A percentile compares a stretch with the other conserved stretches of the same genome.
phyloP scores from a whole-genome alignment of 805 yeast genomes.

The Candida odintsovae region DNA sequence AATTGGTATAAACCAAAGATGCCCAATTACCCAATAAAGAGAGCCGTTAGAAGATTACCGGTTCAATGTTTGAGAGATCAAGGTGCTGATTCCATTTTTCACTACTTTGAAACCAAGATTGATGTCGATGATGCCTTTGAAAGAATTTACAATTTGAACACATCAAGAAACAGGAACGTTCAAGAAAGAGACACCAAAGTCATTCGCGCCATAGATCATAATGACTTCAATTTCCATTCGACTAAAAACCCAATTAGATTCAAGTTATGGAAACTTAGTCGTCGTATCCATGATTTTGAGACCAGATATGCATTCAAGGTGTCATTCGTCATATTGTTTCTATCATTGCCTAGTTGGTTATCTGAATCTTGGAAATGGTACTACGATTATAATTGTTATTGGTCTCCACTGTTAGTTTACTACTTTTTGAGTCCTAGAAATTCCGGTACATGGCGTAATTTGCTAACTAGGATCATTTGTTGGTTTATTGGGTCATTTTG shows the following conservation, averaged over 20 bases:
- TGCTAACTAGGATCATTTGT: conserved; percentile 27
- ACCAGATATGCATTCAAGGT: conserved; percentile 40
- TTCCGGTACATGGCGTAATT: conserved; percentile 30
- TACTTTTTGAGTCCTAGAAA: conserved; percentile 36
- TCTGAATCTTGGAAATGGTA: conserved; percentile 36
- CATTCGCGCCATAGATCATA: conserved; percentile 35
- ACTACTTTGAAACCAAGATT: conserved; percentile 35
- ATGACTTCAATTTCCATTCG: conserved; percentile 36
- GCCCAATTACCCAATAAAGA: conserved; percentile 34
- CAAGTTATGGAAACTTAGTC: conserved; percentile 33
- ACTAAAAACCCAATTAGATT: conserved; percentile 30
- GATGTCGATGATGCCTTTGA: conserved; percentile 44
- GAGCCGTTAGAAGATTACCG: conserved; percentile 38
- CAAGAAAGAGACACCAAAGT: conserved; percentile 5
- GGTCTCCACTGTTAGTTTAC: conserved; percentile 34
- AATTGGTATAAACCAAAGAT: conserved; percentile 6
- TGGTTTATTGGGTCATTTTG: conserved; percentile 39
- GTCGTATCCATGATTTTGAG: conserved; percentile 30
- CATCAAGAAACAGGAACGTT: conserved; percentile 29
- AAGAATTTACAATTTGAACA: conserved; percentile 37
- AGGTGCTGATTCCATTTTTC: conserved; percentile 39
- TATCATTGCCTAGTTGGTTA: conserved; percentile 41
- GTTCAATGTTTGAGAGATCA: conserved; percentile 38
- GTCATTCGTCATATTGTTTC: conserved; percentile 29
- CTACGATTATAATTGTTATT: conserved; percentile 35